These are phyloP conservation scores for Penicillium steckii DNA, from an alignment of 495 filamentous ascomycete genomes.

Conservation along the genomic window DNA sequence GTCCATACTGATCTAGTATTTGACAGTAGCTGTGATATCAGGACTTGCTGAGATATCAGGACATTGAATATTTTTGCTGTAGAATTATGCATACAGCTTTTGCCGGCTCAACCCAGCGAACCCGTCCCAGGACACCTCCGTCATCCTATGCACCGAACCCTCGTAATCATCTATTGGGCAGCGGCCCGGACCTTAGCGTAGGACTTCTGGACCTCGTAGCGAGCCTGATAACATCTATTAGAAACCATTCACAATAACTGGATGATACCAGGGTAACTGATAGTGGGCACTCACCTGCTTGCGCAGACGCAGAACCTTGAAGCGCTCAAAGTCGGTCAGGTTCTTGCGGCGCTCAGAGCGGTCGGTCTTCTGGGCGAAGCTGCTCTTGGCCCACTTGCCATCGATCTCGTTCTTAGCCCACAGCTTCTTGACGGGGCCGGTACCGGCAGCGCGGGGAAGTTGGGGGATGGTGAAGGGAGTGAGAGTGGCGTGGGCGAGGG, in stretches of 20 bases:
- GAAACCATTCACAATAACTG: too few relatives aligned
- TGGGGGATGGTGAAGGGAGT: slow-evolving; percentile 87
- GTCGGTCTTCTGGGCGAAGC: slow-evolving; percentile 86
- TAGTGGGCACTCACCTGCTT: slow-evolving; percentile 96
- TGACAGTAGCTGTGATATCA: too few relatives aligned
- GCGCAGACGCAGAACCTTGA: slow-evolving; percentile 97
- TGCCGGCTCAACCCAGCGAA: slow-evolving; percentile 47
- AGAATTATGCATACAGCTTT: slow-evolving; percentile 52
- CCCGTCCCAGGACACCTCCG: slow-evolving; percentile 48
- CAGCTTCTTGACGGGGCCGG: slow-evolving; percentile 72
- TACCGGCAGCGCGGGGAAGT: slow-evolving; percentile 82
- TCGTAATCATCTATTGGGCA: slow-evolving; percentile 49
- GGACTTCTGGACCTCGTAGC: slow-evolving; percentile 94
- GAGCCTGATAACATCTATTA: slow-evolving; percentile 53
- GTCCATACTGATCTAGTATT: too few relatives aligned
- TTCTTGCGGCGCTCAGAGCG: slow-evolving; percentile 80
- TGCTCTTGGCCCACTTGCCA: slow-evolving; percentile 81
- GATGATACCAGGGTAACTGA: too few relatives aligned
- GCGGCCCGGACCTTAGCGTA: slow-evolving; percentile 71
- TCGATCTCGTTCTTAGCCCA: slow-evolving; percentile 91
- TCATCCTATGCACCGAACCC: slow-evolving; percentile 50
- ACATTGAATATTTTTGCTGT: slow-evolving; percentile 51
- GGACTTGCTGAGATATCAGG: slow-evolving; percentile 47
- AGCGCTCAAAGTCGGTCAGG: slow-evolving; percentile 97
- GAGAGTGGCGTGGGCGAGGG: slow-evolving; percentile 79